Evolutionary conservation across 805 yeast genomes (phyloP).

Genomic region (Lipomyces chichibuensis): DNA sequence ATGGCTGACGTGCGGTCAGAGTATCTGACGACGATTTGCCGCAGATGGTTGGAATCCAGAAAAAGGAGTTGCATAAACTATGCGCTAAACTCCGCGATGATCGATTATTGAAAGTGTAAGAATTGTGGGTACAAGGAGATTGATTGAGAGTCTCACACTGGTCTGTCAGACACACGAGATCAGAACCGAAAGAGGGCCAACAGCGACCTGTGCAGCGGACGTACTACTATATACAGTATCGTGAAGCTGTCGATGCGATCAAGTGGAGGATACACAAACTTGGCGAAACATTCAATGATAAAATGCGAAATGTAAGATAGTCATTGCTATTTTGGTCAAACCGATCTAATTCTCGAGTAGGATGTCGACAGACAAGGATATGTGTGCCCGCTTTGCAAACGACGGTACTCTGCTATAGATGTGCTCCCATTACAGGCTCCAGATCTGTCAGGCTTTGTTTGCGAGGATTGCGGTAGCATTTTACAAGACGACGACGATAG

Average conservation of each 20-base stretch:
- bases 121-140: slow-evolving; percentile 31
- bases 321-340: background rate
- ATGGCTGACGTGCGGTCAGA: slow-evolving; percentile 12
- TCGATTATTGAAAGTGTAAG: slow-evolving; percentile 69
- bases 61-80: slow-evolving; percentile 81
- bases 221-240: slow-evolving; percentile 82
- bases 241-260: slow-evolving; percentile 92
- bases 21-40: slow-evolving; percentile 90
- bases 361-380: slow-evolving; percentile 93
- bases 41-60: slow-evolving; percentile 75
- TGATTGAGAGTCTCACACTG: background rate
- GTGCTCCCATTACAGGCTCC: slow-evolving; percentile 80
- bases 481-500: slow-evolving; percentile 87
- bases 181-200: slow-evolving; percentile 56
- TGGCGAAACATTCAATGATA: slow-evolving; percentile 76
- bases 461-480: slow-evolving; percentile 78
- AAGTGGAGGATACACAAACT: slow-evolving; percentile 95
- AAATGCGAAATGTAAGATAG: slow-evolving; percentile 59
- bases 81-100: slow-evolving; percentile 85
- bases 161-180: slow-evolving; percentile 30
- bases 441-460: slow-evolving; percentile 77
- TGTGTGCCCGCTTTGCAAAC: slow-evolving; percentile 81
- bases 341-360: slow-evolving; percentile 5
- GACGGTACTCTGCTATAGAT: slow-evolving; percentile 81
- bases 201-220: slow-evolving; percentile 71